Base-by-base conservation (phyloP, 257 asterid genomes). In the Solanum infundibuliforme region DNA sequence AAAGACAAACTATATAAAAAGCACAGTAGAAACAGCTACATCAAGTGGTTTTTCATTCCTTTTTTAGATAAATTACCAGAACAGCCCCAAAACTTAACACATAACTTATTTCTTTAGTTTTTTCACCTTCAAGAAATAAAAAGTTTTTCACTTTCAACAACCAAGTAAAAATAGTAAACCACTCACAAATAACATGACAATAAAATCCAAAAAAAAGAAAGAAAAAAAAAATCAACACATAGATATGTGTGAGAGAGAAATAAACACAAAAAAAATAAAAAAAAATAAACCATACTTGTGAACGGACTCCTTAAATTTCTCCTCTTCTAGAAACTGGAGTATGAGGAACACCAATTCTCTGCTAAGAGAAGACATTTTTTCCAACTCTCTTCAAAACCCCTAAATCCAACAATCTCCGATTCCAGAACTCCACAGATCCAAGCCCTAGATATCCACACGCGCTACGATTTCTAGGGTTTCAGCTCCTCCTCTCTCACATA, bases 281-380 rank as follows among this genome's bases (percentile, higher is more conserved):
- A 85, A 88, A 38, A 12, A 74, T 34, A 41, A 87, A 87, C 9
- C 48, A 81, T 91, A 94, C 99, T 88, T 96, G 90, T 96, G 99
- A 89, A 94, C 98, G 25, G 98, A 94, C 87, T 95, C 99, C 92
- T 96, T 96, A 92, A 95, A 96, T 93, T 96, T 96, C 92, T 96
- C 99, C 95, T 96, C 98, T 86, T 95, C 98, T 3, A 95, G 97
- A 88, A 96, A 96, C 92, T 96, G 99, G 83, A 96, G 98, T 92
- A 96, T 96, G 73, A 96, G 93, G 88, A 96, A 95, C 82, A 96
- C 99, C 93, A 96, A 93, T 93, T 96, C 99, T 85, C 98, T 94
- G 94, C 98, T 96, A 52, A 96, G 93, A 52, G 98, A 94, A 91
- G 99, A 93, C 99, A 96, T 96, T 91, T 88, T 73, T 34, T 71